Percentiles rank a stretch among this genome's conserved stretches.
Evolutionary conservation across 441 rosid species (phyloP).

Genomic region (Populus hybrid): DNA sequence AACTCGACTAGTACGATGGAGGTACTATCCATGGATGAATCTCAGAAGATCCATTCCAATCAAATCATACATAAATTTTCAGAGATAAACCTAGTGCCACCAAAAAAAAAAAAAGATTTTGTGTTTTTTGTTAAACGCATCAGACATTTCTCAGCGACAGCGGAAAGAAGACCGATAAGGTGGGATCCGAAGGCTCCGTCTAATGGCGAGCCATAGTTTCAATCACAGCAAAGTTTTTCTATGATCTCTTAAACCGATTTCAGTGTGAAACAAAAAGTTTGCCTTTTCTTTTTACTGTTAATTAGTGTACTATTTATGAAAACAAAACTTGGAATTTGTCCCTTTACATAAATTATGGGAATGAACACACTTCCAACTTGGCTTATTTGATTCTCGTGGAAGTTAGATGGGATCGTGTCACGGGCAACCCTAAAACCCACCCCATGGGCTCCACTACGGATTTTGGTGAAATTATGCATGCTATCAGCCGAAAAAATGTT

Average conservation of each 20-base stretch:
- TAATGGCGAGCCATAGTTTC: neutral
- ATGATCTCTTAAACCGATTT: too few relatives aligned
- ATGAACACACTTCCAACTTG: constrained; percentile 11
- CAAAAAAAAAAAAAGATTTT: too few relatives aligned
- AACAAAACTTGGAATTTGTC: neutral
- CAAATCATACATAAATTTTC: neutral
- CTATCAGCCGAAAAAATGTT: neutral
- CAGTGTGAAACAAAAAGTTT: neutral
- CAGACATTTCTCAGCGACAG: too few relatives aligned
- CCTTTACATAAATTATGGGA: neutral
- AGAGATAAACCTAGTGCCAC: neutral
- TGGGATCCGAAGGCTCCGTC: too few relatives aligned
- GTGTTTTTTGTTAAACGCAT: neutral
- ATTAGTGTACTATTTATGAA: neutral
- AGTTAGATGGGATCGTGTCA: constrained; percentile 20
- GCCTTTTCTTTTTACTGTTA: neutral
- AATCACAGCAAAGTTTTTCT: neutral
- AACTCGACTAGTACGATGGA: neutral
- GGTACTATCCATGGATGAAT: neutral
- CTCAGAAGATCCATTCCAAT: neutral
- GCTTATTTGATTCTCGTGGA: constrained; percentile 7
- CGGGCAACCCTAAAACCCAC: constrained; percentile 27
- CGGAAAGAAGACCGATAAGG: too few relatives aligned
- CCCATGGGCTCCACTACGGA: constrained; percentile 24
- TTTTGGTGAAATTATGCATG: constrained; percentile 7